phyloP scores from a whole-genome alignment of 768 basidiomycete genomes.

The Termitomyces sp. region DNA sequence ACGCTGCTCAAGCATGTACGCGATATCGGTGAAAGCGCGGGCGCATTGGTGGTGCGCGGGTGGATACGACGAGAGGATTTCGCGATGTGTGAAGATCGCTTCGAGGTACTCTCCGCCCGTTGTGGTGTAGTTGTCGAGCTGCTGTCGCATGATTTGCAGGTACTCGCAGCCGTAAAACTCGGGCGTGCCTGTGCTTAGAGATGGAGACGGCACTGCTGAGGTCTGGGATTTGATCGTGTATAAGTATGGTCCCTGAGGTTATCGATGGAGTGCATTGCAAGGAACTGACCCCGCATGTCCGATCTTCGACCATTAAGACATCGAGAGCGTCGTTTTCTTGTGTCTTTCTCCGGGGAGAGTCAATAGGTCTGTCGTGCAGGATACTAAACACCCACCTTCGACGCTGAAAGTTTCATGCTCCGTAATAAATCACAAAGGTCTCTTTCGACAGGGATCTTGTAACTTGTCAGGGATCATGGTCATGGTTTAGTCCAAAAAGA shows the following conservation, averaged over 20 bases:
- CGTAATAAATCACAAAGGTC: constrained; percentile 52
- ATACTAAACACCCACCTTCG: constrained; percentile 25
- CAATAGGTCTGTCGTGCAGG: constrained; percentile 8
- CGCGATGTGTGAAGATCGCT: constrained; percentile 72
- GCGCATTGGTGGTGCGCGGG: constrained; percentile 61
- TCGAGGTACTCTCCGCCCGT: constrained; percentile 77
- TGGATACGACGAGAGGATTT: constrained; percentile 59
- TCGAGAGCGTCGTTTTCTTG: constrained; percentile 33
- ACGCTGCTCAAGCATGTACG: constrained; percentile 54
- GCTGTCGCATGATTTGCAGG: constrained; percentile 54
- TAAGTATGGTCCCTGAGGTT: not conserved
- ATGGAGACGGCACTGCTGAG: constrained; percentile 36
- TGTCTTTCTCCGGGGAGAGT: constrained; percentile 41
- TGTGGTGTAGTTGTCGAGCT: constrained; percentile 49
- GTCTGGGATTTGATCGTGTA: not conserved
- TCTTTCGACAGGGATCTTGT: constrained; percentile 25
- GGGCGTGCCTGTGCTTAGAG: constrained; percentile 35
- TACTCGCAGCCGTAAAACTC: constrained; percentile 53
- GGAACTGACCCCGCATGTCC: constrained; percentile 34
- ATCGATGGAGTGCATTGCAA: not conserved
- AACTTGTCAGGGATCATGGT: not conserved
- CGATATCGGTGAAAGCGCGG: constrained; percentile 59
- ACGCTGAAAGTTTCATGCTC: constrained; percentile 34
- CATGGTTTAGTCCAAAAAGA: not conserved
- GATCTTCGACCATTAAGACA: constrained; percentile 41